Conservation (phyloP, 2,329 filamentous ascomycete species). For the Calonectria fujianensis region DNA sequence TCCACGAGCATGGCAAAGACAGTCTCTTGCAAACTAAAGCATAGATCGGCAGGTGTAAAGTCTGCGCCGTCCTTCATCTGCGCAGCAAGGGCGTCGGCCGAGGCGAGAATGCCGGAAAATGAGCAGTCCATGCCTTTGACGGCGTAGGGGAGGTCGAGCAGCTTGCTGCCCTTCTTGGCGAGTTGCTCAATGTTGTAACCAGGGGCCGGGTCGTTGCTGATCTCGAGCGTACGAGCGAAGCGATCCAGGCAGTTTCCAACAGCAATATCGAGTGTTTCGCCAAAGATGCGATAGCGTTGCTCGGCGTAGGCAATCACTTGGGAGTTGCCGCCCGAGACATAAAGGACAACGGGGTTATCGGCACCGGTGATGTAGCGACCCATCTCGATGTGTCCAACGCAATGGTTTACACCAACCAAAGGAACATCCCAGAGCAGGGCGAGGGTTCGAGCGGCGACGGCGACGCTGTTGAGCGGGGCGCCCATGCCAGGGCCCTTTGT, state of each 20-base stretch:
- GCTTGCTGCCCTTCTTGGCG: constrained; percentile 81
- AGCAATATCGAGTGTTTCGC: constrained; percentile 97
- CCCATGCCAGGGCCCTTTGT: constrained; percentile 98
- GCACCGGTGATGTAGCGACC: constrained; percentile 94
- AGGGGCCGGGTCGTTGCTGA: constrained; percentile 96
- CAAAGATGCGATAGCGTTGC: constrained; percentile 97
- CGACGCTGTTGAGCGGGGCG: constrained; percentile 90
- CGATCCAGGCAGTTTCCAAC: constrained; percentile 98
- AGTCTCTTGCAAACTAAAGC: constrained; percentile 96
- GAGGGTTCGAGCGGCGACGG: constrained; percentile 88
- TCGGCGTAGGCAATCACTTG: constrained; percentile 98
- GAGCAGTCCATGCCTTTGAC: constrained; percentile 99
- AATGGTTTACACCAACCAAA: constrained; percentile 98
- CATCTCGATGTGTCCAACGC: constrained; percentile 99
- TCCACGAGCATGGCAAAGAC: constrained; percentile 98
- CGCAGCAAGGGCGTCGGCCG: constrained; percentile 86
- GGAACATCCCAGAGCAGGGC: constrained; percentile 89
- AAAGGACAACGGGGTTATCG: constrained; percentile 93
- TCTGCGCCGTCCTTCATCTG: constrained; percentile 74
- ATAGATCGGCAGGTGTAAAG: constrained; percentile 89
- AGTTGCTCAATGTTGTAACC: constrained; percentile 99
- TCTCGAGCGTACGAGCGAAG: constrained; percentile 92
- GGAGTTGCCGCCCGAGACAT: constrained; percentile 96
- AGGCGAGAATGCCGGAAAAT: constrained; percentile 92
- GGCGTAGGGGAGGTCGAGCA: constrained; percentile 94